phyloP scores from a whole-genome alignment of 2,329 filamentous ascomycete genomes.

The Parafenestella ontariensis region DNA sequence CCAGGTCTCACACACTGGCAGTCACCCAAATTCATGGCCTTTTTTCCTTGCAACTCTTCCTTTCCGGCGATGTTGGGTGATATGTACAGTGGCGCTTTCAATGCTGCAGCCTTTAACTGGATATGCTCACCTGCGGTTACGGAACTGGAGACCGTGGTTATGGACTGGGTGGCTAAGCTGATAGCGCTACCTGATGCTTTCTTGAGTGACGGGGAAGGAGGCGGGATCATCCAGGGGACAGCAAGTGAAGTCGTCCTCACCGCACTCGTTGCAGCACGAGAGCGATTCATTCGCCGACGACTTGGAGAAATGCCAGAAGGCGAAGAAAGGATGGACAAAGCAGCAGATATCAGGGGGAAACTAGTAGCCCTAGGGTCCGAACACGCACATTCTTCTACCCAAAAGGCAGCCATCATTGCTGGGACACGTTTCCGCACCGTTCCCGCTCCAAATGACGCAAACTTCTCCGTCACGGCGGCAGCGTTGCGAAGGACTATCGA shows the following conservation, averaged over 20 bases:
- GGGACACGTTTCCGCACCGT: constrained; percentile 82
- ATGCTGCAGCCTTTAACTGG: constrained; percentile 95
- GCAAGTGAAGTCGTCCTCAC: constrained; percentile 89
- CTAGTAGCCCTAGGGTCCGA: constrained; percentile 83
- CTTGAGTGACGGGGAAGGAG: constrained; percentile 75
- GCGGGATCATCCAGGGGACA: constrained; percentile 93
- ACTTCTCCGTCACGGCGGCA: constrained; percentile 73
- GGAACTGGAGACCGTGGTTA: constrained; percentile 88
- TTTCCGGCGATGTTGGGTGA: constrained; percentile 90
- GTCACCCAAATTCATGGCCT: constrained; percentile 91
- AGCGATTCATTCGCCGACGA: constrained; percentile 63
- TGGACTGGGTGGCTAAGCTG: constrained; percentile 88
- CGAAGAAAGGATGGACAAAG: constrained; percentile 60
- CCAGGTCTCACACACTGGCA: constrained; percentile 96
- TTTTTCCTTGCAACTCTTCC: constrained; percentile 83
- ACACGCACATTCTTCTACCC: constrained; percentile 81
- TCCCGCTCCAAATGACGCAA: constrained; percentile 66
- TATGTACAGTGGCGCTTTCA: constrained; percentile 89
- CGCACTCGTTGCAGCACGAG: constrained; percentile 84
- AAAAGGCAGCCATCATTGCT: constrained; percentile 85
- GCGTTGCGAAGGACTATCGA: constrained; percentile 68
- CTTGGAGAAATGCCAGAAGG: constrained; percentile 39
- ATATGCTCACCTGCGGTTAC: constrained; percentile 91
- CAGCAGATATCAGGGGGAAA: constrained; percentile 69
- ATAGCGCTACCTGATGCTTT: constrained; percentile 77